Evolutionary conservation across 345 rosid genomes (phyloP).

Genomic region (Eucalyptus sp.): DNA sequence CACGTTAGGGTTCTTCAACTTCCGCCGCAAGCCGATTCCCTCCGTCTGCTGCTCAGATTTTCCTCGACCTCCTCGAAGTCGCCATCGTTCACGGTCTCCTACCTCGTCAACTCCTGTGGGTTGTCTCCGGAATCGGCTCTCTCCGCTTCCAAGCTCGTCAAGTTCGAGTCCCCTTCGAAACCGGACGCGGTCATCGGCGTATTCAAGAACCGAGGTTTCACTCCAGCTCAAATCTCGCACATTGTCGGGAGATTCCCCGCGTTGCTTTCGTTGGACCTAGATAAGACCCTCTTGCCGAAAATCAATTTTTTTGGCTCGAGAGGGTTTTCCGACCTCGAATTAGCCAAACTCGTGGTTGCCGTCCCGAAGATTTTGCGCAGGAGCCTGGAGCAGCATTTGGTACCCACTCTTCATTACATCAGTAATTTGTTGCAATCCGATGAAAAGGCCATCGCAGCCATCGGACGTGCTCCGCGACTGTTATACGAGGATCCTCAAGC

Average conservation of each 20-base stretch:
- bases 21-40: background rate
- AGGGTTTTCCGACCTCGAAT: constrained; percentile 11
- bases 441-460: background rate
- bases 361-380: background rate
- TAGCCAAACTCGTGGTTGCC: background rate
- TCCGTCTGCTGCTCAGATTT: background rate
- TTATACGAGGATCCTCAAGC: background rate
- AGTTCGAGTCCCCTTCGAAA: background rate
- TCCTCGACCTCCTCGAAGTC: background rate
- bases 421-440: background rate
- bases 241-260: background rate
- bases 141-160: background rate
- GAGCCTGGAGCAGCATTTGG: constrained; percentile 14
- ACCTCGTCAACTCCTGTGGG: constrained; percentile 18
- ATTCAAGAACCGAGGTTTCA: constrained; percentile 10
- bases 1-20: background rate
- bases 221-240: constrained; percentile 2
- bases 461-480: background rate
- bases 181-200: background rate
- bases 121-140: constrained; percentile 17
- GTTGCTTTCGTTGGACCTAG: background rate
- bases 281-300: constrained; percentile 7
- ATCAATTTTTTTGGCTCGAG: constrained; percentile 15
- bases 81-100: constrained; percentile 13
- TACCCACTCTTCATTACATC: constrained; percentile 11